Evolutionary conservation across 257 asterid genomes (phyloP).

Genomic region (Salvia miltiorrhiza): DNA sequence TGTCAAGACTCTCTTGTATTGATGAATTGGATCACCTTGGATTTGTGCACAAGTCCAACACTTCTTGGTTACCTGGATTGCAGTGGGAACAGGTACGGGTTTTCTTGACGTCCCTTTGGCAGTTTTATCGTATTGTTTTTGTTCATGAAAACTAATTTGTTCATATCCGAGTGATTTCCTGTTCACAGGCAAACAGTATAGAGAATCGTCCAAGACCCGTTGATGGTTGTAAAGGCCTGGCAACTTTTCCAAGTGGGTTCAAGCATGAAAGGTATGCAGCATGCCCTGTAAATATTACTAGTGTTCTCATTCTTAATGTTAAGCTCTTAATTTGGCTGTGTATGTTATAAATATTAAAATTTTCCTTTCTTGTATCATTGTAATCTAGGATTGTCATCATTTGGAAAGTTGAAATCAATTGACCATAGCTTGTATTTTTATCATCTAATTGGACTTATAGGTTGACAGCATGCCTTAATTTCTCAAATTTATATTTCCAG

Average conservation of each 20-base stretch:
- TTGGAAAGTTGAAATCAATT: background rate
- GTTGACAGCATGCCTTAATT: background rate
- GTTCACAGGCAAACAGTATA: constrained; percentile 27
- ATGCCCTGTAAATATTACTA: background rate
- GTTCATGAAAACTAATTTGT: background rate
- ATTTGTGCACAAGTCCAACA: constrained; percentile 27
- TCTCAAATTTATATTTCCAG: background rate
- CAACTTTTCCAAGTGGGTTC: constrained; percentile 20
- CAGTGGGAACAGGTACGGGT: constrained; percentile 28
- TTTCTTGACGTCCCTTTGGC: constrained; percentile 4
- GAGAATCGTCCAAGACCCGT: constrained; percentile 10
- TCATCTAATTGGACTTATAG: background rate
- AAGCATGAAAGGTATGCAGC: constrained; percentile 21
- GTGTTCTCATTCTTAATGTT: background rate
- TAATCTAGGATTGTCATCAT: background rate
- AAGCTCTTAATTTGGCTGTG: background rate
- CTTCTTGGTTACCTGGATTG: constrained; percentile 19
- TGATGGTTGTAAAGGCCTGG: constrained; percentile 15
- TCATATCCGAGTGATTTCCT: background rate
- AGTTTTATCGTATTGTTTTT: background rate
- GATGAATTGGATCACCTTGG: constrained; percentile 36
- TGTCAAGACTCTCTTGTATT: constrained; percentile 26
- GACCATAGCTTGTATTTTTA: background rate
- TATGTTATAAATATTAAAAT: background rate
- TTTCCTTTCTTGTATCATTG: background rate